Conservation (phyloP, 345 rosid genomes). For the Brassica cretica region DNA sequence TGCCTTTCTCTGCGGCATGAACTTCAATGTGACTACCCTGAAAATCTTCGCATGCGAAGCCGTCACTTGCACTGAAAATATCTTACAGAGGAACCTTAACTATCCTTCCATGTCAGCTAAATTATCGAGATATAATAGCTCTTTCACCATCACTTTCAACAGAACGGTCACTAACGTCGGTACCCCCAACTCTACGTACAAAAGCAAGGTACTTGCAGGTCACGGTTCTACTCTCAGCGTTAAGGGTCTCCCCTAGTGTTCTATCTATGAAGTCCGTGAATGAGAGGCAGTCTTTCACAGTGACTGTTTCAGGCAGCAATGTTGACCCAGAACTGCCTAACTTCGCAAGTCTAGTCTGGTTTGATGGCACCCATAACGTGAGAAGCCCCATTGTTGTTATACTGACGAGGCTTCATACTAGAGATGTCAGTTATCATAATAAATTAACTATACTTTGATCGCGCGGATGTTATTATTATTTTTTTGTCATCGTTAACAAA, state of each 20-base stretch:
- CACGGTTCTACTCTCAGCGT: constrained; percentile 8
- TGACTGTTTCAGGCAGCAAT: constrained; percentile 17
- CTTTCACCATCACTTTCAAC: constrained; percentile 23
- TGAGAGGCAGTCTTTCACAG: constrained; percentile 47
- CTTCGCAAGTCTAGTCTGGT: constrained; percentile 40
- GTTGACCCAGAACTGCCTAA: neutral
- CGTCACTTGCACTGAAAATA: constrained; percentile 30
- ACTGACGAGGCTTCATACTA: neutral
- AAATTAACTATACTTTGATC: neutral
- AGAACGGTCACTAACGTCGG: constrained; percentile 66
- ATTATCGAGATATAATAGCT: neutral
- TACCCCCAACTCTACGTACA: constrained; percentile 46
- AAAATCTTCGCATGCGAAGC: constrained; percentile 35
- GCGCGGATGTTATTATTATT: too few species aligned
- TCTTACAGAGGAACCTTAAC: constrained; percentile 43
- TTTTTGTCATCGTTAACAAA: too few species aligned
- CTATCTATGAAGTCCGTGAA: constrained; percentile 36
- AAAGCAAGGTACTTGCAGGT: constrained; percentile 8
- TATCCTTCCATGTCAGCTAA: constrained; percentile 51
- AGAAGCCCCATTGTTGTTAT: constrained; percentile 41
- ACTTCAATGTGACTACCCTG: constrained; percentile 3
- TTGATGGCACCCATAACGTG: constrained; percentile 35
- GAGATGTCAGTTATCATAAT: neutral
- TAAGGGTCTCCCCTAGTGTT: constrained; percentile 39
- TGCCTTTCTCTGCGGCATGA: constrained; percentile 45